Base-by-base conservation (phyloP, 75 land plant genomes). In the Cryptomeria japonica region DNA sequence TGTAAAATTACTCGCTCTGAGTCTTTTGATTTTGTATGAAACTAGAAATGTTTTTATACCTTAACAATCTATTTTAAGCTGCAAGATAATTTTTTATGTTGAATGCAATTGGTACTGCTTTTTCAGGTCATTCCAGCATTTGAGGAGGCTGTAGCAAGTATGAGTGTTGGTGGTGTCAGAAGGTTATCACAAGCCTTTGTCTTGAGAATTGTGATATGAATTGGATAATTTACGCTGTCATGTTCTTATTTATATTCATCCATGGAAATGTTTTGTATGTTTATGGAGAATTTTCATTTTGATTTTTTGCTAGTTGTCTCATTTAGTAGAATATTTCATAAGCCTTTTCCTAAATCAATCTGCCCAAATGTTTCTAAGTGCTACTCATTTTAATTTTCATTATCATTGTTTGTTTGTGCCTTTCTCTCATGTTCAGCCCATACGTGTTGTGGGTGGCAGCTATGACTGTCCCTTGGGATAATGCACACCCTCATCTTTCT, bases 41-140 rank as follows among this genome's bases (percentile, higher is more conserved):
- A 64, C 70, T 44, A 9, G 84, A 28, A 44, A 80, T 44, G 44
- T n/a, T 44, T 13, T 51, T 41, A 80, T 25, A 80, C 31, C 18
- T 25, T 80, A 44, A 42, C 44, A 42, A 22, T 80, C 13, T 8
- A 28, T 80, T 25, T 80, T 44, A 10, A 11, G 84, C 31, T n/a
- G n/a, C 46, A 44, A 44, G 49, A 28, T 6, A 1, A 2, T 44
- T 28, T 44, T 5, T 80, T 31, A 80, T 42, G 44, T 7, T 80
- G 84, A 80, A 44, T 80, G 47, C 12, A 80, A 80, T 39, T 11
- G 25, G 28, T 12, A 44, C 42, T 51, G 22, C 2, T 41, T 87
- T 44, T 89, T 56, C 89, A 98, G 98, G 99, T 98, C 28, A 98
- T 98, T 75, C 98, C 98, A 18, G 99, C 99, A 42, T 98, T 98